phyloP scores from a whole-genome alignment of 139 green algal species.

The Closterium sp. region DNA sequence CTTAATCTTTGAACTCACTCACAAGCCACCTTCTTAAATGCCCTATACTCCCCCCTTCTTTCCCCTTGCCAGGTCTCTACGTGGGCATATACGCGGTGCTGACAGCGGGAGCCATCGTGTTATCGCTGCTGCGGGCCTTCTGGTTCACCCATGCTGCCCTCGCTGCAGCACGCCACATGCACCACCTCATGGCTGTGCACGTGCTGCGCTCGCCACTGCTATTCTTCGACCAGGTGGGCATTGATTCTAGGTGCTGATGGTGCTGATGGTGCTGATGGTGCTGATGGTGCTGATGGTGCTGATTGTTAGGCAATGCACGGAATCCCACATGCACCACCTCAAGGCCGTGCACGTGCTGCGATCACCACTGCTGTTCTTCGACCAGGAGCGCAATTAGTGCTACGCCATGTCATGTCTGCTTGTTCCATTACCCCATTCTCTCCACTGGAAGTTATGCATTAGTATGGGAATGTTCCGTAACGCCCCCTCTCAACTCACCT shows the following conservation, averaged over 20 bases:
- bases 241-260: too few relatives aligned
- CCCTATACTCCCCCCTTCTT: not conserved
- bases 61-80: conserved; percentile 10
- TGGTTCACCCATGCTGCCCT: conserved; percentile 72
- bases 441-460: too few relatives aligned
- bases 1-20: conserved; percentile 51
- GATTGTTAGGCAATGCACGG: too few relatives aligned
- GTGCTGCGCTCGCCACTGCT: too few relatives aligned
- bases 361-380: conserved; percentile 32
- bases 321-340: not conserved
- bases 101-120: conserved; percentile 27
- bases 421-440: too few relatives aligned
- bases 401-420: too few relatives aligned
- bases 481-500: too few relatives aligned
- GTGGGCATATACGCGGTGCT: conserved; percentile 15
- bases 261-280: too few relatives aligned
- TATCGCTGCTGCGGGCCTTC: conserved; percentile 72
- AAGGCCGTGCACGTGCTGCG: conserved; percentile 25
- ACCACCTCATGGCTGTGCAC: conserved; percentile 27
- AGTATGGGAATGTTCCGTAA: too few relatives aligned
- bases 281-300: too few relatives aligned
- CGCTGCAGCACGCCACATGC: conserved; percentile 3
- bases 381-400: conserved; percentile 8
- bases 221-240: too few relatives aligned
- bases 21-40: not conserved